These are phyloP conservation scores for Quercus wislizeni DNA, from an alignment of 306 rosid genomes.

Conservation along the genomic window DNA sequence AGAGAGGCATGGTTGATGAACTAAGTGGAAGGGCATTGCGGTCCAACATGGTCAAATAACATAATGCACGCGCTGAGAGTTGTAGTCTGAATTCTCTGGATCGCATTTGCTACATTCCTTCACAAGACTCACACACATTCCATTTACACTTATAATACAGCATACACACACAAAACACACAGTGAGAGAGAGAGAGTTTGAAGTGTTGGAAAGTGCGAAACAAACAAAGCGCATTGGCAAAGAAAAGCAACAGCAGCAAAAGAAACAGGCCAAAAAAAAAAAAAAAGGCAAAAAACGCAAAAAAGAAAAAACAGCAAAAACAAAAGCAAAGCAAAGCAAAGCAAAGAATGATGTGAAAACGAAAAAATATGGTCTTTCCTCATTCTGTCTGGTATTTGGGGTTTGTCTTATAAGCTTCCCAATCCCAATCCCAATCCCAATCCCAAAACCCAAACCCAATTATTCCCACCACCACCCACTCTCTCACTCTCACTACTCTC, in stretches of 20 bases:
- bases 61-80: conserved; percentile 39
- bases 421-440: conserved; percentile 22
- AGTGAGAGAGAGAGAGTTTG: background rate
- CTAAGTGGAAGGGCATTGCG: background rate
- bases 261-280: conserved; percentile 38
- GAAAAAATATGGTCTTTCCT: conserved; percentile 29
- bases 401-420: conserved; percentile 34
- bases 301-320: background rate
- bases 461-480: conserved; percentile 20
- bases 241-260: conserved; percentile 42
- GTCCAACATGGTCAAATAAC: conserved; percentile 8
- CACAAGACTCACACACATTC: too few relatives aligned
- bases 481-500: conserved; percentile 9
- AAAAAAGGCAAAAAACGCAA: conserved; percentile 6
- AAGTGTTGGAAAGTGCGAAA: conserved; percentile 61
- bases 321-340: background rate
- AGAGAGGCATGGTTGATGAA: too few relatives aligned
- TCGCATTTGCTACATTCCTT: conserved; percentile 3
- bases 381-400: conserved; percentile 48
- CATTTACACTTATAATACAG: too few relatives aligned
- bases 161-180: too few relatives aligned
- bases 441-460: conserved; percentile 27
- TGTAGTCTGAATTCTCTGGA: conserved; percentile 18
- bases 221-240: conserved; percentile 30
- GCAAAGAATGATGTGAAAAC: conserved; percentile 49